Evolutionary conservation across 2,329 filamentous ascomycete genomes (phyloP).

Genomic region (Gnomoniopsis smithogilvyi): DNA sequence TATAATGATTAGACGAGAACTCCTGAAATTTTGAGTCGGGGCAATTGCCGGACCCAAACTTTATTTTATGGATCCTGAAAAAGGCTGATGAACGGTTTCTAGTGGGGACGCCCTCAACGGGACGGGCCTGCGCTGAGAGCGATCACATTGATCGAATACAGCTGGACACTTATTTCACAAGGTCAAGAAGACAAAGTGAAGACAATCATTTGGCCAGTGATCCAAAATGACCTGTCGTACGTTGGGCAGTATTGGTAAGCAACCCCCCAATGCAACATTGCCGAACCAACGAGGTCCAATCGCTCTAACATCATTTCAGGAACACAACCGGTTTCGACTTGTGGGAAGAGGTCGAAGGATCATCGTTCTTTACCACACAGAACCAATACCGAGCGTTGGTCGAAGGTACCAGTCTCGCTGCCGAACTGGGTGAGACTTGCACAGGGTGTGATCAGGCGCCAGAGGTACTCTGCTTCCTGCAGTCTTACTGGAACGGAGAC

Average conservation of each 20-base stretch:
- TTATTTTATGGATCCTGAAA: background rate
- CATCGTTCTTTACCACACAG: slow-evolving; percentile 57
- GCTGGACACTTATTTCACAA: slow-evolving; percentile 46
- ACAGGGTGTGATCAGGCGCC: slow-evolving; percentile 48
- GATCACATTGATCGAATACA: slow-evolving; percentile 52
- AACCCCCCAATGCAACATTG: too few species aligned
- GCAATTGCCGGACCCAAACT: background rate
- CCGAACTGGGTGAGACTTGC: slow-evolving; percentile 44
- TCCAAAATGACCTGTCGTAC: slow-evolving; percentile 55
- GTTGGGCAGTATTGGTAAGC: slow-evolving; percentile 46
- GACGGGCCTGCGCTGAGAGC: slow-evolving; percentile 59
- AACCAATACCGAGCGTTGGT: slow-evolving; percentile 45
- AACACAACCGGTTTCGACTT: slow-evolving; percentile 56
- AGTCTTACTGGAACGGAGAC: slow-evolving; percentile 56
- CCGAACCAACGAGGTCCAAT: background rate
- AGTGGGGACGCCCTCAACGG: slow-evolving; percentile 57
- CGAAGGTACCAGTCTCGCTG: slow-evolving; percentile 50
- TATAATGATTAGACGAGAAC: too few species aligned
- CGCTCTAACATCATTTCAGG: slow-evolving; percentile 17
- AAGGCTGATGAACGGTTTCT: background rate
- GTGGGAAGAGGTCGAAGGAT: slow-evolving; percentile 58
- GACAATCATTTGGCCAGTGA: slow-evolving; percentile 50
- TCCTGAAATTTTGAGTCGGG: background rate
- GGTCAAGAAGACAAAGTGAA: slow-evolving; percentile 37
- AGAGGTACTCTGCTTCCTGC: slow-evolving; percentile 50